phyloP scores from a whole-genome alignment of 1,284 basidiomycete species.

The Somion occarium region DNA sequence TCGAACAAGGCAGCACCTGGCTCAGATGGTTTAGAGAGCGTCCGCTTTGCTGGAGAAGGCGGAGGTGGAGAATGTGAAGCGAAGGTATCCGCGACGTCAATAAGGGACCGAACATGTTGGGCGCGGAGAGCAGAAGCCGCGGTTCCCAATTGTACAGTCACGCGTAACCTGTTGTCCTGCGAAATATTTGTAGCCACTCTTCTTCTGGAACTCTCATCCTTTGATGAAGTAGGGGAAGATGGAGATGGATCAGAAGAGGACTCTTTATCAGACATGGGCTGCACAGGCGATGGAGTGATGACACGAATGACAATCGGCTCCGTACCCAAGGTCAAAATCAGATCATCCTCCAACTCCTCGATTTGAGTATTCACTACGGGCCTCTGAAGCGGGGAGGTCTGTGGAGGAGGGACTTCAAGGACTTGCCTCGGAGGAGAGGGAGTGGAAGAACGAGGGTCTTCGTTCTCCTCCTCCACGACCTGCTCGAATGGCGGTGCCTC shows the following conservation, averaged over 20 bases:
- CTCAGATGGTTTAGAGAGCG: constrained; percentile 6
- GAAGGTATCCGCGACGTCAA: constrained; percentile 38
- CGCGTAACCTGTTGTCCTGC: constrained; percentile 9
- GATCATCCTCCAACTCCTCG: constrained; percentile 33
- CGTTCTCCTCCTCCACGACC: not conserved
- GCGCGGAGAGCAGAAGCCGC: constrained; percentile 49
- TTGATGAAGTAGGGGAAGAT: not conserved
- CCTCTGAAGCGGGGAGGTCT: constrained; percentile 3
- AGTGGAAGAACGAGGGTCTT: not conserved
- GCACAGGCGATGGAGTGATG: constrained; percentile 35
- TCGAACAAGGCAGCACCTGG: constrained; percentile 24
- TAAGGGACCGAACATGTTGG: constrained; percentile 44
- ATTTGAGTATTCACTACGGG: constrained; percentile 6
- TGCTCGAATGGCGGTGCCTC: constrained; percentile 21
- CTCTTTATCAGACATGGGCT: too few species aligned
- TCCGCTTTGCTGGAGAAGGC: not conserved
- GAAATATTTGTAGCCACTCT: not conserved
- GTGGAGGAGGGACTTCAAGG: not conserved
- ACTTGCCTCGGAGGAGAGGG: not conserved
- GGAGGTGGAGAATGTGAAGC: constrained; percentile 23
- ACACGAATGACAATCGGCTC: constrained; percentile 53
- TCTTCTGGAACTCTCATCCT: not conserved
- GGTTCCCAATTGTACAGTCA: constrained; percentile 37
- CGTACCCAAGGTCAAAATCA: constrained; percentile 51
- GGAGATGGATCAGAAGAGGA: not conserved